Percentiles rank a stretch among this genome's conserved stretches.
phyloP scores from a whole-genome alignment of 2,329 filamentous ascomycete genomes.

The Chrysoporthe puriensis region DNA sequence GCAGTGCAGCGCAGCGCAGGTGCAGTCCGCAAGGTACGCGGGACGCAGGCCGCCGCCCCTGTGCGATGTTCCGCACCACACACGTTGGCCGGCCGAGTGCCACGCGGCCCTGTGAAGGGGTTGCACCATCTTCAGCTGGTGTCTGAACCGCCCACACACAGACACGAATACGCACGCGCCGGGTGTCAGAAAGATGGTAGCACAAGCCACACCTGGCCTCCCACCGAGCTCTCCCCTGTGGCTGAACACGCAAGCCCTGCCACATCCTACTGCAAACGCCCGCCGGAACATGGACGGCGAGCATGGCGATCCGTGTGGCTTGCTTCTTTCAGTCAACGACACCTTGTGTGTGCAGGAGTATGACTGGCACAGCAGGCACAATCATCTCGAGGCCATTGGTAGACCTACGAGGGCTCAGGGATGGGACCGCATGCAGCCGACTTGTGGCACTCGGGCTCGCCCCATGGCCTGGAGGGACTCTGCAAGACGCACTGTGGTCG shows the following conservation, averaged over 20 bases:
- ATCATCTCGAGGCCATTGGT: neutral
- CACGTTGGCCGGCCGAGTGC: too few species aligned
- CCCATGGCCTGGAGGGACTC: too few species aligned
- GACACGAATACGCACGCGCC: neutral
- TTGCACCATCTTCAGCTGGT: neutral
- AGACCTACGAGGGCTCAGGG: neutral
- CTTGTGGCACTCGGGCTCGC: too few species aligned
- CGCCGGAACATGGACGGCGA: neutral
- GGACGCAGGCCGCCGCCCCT: neutral
- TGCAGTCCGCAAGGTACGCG: neutral
- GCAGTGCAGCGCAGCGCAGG: slow-evolving; percentile 4
- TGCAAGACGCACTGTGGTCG: neutral
- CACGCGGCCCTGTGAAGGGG: neutral
- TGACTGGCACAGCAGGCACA: neutral
- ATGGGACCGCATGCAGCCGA: neutral
- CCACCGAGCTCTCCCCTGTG: neutral
- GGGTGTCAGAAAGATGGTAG: neutral
- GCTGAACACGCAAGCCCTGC: slow-evolving; percentile 18
- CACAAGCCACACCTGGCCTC: slow-evolving; percentile 1
- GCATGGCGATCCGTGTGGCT: slow-evolving; percentile 11
- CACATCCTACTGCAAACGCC: neutral
- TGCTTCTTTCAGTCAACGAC: too few species aligned
- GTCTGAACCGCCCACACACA: neutral
- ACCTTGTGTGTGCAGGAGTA: too few species aligned
- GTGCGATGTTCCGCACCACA: too few species aligned